Evolutionary conservation across 192 early-diverging fungal species (phyloP).

Genomic region (Coemansia sp.): DNA sequence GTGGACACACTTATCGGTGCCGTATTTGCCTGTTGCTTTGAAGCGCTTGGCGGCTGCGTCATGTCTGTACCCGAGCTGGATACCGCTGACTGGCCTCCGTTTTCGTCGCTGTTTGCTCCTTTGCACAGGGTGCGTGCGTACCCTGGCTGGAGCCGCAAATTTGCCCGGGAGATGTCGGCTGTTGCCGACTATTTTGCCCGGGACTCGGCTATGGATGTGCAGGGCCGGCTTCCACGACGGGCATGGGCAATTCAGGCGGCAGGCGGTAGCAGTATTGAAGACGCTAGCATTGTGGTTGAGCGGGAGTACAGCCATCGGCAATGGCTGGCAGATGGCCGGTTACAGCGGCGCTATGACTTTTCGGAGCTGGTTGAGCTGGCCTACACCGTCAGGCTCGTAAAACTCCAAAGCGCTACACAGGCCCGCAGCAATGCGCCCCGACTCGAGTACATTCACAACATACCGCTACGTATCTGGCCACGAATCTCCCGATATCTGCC

Average conservation of each 20-base stretch:
- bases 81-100: conserved; percentile 3
- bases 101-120: conserved; percentile 6
- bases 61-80: conserved; percentile 10
- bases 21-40: conserved; percentile 29
- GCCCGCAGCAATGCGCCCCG: neutral
- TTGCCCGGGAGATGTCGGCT: conserved; percentile 41
- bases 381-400: conserved; percentile 1
- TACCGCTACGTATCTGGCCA: neutral
- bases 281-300: neutral
- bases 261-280: neutral
- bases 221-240: neutral
- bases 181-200: conserved; percentile 16
- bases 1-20: conserved; percentile 23
- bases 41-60: conserved; percentile 37
- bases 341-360: conserved; percentile 28
- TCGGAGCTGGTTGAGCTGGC: conserved; percentile 38
- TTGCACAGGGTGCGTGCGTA: conserved; percentile 23
- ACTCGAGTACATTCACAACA: neutral
- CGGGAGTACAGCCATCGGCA: neutral
- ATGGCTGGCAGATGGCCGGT: conserved; percentile 24
- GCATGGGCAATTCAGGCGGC: neutral
- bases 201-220: too few relatives aligned
- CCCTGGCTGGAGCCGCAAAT: conserved; percentile 46
- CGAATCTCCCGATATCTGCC: neutral
- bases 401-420: neutral